phyloP scores from a whole-genome alignment of 2,329 filamentous ascomycete species.

The Lojkania enalia region DNA sequence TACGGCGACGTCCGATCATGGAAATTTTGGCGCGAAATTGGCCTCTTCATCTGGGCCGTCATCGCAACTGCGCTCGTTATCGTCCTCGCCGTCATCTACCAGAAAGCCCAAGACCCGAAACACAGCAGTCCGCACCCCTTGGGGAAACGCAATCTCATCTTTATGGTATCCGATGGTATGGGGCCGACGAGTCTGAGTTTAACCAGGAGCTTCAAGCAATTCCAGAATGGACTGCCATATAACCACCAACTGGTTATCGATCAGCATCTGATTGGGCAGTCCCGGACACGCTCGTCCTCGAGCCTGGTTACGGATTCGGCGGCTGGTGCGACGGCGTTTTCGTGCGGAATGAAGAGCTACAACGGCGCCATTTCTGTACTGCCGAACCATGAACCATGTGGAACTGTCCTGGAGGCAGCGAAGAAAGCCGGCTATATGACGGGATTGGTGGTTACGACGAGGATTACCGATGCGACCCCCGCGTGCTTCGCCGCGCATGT shows the following conservation, averaged over 20 bases:
- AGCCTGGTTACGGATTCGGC: conserved; percentile 93
- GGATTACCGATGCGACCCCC: conserved; percentile 93
- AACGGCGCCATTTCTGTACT: conserved; percentile 93
- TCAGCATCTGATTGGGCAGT: conserved; percentile 86
- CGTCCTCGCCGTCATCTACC: conserved; percentile 78
- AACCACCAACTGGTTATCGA: conserved; percentile 80
- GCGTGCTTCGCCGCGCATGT: conserved; percentile 94
- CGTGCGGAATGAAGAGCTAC: conserved; percentile 90
- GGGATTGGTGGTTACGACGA: conserved; percentile 90
- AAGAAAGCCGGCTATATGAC: conserved; percentile 91
- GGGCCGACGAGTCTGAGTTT: conserved; percentile 87
- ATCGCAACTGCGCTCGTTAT: conserved; percentile 78
- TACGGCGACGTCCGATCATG: conserved; percentile 47
- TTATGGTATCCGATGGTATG: conserved; percentile 99
- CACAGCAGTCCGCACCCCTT: conserved; percentile 42
- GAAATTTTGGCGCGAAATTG: conserved; percentile 70
- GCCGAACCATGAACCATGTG: conserved; percentile 83
- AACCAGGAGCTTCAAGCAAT: conserved; percentile 84
- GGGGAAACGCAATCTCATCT: conserved; percentile 89
- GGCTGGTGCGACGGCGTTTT: conserved; percentile 96
- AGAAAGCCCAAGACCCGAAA: conserved; percentile 56
- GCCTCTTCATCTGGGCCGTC: conserved; percentile 80
- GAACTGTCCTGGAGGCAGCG: conserved; percentile 89
- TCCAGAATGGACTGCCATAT: conserved; percentile 70
- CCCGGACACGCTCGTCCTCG: conserved; percentile 79